These are phyloP conservation scores for Diplocarpon rosae DNA, from an alignment of 2,329 filamentous ascomycete species.

Conservation along the genomic window DNA sequence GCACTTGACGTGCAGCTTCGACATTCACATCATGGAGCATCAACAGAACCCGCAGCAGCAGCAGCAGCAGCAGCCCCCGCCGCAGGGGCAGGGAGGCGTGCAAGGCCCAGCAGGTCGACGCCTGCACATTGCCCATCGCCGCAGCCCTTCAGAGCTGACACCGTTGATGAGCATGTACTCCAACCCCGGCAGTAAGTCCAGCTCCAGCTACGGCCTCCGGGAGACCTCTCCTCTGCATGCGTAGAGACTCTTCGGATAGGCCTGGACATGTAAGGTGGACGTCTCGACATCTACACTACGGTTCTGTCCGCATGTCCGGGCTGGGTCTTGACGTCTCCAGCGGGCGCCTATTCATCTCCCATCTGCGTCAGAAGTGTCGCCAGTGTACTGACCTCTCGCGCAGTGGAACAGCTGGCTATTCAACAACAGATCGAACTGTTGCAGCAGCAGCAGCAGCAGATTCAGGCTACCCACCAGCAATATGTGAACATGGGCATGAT, in stretches of 20 bases:
- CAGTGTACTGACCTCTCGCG: constrained; percentile 11
- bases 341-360: too few relatives aligned
- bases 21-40: constrained; percentile 31
- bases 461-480: constrained; percentile 91
- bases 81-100: too few relatives aligned
- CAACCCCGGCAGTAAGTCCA: constrained; percentile 49
- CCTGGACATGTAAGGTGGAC: too few relatives aligned
- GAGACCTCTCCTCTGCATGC: too few relatives aligned
- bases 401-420: constrained; percentile 95
- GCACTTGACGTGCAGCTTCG: constrained; percentile 39
- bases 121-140: constrained; percentile 92
- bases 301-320: too few relatives aligned
- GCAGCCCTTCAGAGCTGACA: constrained; percentile 93
- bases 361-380: background rate
- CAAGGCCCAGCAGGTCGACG: constrained; percentile 74
- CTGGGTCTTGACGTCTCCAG: too few relatives aligned
- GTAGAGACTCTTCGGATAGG: too few relatives aligned
- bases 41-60: constrained; percentile 36
- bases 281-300: too few relatives aligned
- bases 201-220: constrained; percentile 1
- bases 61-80: constrained; percentile 48
- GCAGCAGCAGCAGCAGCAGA: constrained; percentile 96
- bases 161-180: constrained; percentile 88
- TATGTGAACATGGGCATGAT: constrained; percentile 98
- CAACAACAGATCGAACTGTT: constrained; percentile 96